Conservation (phyloP, 1,139 yeast species). For the Pichia sp. region DNA sequence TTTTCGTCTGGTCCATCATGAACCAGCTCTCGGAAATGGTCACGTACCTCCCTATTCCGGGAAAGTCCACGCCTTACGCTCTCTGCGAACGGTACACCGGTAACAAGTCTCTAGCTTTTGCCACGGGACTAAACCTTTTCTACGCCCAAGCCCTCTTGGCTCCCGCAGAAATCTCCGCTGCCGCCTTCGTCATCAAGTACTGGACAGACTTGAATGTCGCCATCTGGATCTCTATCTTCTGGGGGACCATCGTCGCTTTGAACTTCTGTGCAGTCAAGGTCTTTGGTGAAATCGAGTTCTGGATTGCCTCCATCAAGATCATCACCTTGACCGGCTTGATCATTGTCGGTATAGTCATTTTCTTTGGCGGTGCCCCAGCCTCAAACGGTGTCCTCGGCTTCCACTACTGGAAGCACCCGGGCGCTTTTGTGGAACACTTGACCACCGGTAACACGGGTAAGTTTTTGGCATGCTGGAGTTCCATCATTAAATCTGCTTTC, state of each 20-base stretch:
- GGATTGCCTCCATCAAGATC: conserved; percentile 44
- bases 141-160: conserved; percentile 46
- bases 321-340: conserved; percentile 34
- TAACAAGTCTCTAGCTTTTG: conserved; percentile 32
- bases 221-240: conserved; percentile 43
- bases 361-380: conserved; percentile 42
- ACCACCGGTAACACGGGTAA: conserved; percentile 57
- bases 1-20: conserved; percentile 53
- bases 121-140: conserved; percentile 46
- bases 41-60: conserved; percentile 50
- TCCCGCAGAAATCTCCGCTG: conserved; percentile 51
- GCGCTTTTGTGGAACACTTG: conserved; percentile 38
- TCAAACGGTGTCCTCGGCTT: conserved; percentile 36
- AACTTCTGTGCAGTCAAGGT: conserved; percentile 43
- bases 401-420: conserved; percentile 36
- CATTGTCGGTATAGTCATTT: conserved; percentile 34
- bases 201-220: conserved; percentile 45
- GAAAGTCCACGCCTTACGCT: conserved; percentile 33
- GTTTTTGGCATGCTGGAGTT: conserved; percentile 65
- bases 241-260: conserved; percentile 38
- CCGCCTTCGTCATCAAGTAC: conserved; percentile 46
- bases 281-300: conserved; percentile 51
- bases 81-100: conserved; percentile 24
- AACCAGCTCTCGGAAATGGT: conserved; percentile 64
- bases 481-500: conserved; percentile 69